Conservation (phyloP, 1,139 yeast genomes). For the Geotrichum histeridarum region DNA sequence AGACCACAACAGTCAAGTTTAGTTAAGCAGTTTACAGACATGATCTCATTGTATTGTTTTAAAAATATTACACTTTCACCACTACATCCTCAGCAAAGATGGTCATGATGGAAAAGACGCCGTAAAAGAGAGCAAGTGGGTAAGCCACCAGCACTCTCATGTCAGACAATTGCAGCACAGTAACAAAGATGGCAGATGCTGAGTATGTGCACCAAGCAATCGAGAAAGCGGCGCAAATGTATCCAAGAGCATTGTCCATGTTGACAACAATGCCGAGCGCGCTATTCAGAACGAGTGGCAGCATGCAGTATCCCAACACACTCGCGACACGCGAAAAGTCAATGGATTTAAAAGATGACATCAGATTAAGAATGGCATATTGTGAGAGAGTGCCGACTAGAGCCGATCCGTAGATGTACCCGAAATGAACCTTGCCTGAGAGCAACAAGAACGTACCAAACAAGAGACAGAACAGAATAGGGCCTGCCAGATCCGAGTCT, state of each 20-base stretch:
- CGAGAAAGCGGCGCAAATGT: slow-evolving; percentile 59
- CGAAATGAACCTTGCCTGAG: slow-evolving; percentile 92
- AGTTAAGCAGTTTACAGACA: neutral
- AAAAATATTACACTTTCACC: neutral
- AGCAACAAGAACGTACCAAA: slow-evolving; percentile 81
- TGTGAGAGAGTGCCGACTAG: slow-evolving; percentile 81
- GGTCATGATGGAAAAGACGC: slow-evolving; percentile 94
- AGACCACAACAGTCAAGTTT: slow-evolving; percentile 12
- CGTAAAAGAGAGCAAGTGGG: slow-evolving; percentile 86
- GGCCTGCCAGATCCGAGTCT: slow-evolving; percentile 94
- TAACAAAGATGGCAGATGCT: slow-evolving; percentile 88
- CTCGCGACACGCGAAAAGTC: slow-evolving; percentile 78
- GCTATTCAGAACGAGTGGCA: slow-evolving; percentile 81
- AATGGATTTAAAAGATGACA: slow-evolving; percentile 56
- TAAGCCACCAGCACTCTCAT: slow-evolving; percentile 90
- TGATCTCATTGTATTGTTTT: neutral
- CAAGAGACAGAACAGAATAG: slow-evolving; percentile 77
- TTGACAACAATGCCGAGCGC: slow-evolving; percentile 65
- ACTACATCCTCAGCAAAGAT: slow-evolving; percentile 60
- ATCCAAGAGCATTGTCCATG: slow-evolving; percentile 72
- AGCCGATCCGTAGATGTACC: slow-evolving; percentile 95
- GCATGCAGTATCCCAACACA: slow-evolving; percentile 86
- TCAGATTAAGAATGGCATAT: slow-evolving; percentile 77
- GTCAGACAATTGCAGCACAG: slow-evolving; percentile 74
- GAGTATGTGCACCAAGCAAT: slow-evolving; percentile 94